Percentiles rank a stretch among this genome's conserved stretches.
Evolutionary conservation across 2,329 filamentous ascomycete genomes (phyloP).

Genomic region (Daldinia sp.): DNA sequence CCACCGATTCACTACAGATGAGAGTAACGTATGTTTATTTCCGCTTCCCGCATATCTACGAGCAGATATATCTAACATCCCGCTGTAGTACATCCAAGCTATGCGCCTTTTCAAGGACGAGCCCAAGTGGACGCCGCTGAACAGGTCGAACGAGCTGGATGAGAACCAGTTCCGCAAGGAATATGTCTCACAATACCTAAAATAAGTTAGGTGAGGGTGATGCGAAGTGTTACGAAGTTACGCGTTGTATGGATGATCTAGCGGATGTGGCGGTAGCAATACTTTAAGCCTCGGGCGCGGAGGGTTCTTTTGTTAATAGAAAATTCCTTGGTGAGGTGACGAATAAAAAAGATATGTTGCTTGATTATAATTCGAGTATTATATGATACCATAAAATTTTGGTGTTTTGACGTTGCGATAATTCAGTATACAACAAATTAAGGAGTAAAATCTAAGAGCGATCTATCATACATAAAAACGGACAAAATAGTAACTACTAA

Average conservation of each 20-base stretch:
- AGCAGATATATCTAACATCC: neutral
- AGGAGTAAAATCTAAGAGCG: too few species aligned
- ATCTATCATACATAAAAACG: too few species aligned
- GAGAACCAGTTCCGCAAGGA: slow-evolving; percentile 78
- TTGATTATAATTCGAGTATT: neutral
- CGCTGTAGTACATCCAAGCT: slow-evolving; percentile 84
- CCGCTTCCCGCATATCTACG: neutral
- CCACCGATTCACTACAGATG: slow-evolving; percentile 95
- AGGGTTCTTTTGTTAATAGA: slow-evolving; percentile 19
- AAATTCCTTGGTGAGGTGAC: slow-evolving; percentile 6
- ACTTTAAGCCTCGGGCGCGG: slow-evolving; percentile 7
- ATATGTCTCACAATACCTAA: slow-evolving; percentile 67
- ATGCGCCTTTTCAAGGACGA: slow-evolving; percentile 98
- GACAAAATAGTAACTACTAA: neutral
- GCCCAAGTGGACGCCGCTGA: slow-evolving; percentile 96
- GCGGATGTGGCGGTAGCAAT: slow-evolving; percentile 20
- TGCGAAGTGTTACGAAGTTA: slow-evolving; percentile 1
- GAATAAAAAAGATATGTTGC: neutral
- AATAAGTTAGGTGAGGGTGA: slow-evolving; percentile 9
- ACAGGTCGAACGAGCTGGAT: slow-evolving; percentile 80
- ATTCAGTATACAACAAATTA: too few species aligned
- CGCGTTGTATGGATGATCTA: slow-evolving; percentile 8
- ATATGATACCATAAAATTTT: neutral
- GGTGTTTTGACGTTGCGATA: too few species aligned
- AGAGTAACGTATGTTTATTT: slow-evolving; percentile 75